phyloP scores from a whole-genome alignment of 495 filamentous ascomycete genomes.

The Neurospora sp. region DNA sequence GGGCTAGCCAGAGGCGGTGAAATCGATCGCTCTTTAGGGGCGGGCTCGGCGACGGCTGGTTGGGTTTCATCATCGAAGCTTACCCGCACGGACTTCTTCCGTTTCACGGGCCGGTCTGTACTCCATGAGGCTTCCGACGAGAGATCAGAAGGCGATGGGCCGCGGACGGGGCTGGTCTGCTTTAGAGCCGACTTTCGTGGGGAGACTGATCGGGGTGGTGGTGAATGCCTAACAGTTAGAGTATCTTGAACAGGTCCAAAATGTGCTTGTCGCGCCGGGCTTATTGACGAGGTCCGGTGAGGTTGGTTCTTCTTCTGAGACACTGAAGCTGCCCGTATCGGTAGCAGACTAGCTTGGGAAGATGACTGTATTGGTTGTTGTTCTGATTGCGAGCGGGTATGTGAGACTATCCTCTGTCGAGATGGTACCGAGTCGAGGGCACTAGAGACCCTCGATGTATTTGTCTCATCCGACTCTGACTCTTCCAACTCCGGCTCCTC shows the following conservation, averaged over 20 bases:
- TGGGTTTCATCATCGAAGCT: conserved; percentile 68
- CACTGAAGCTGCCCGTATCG: neutral
- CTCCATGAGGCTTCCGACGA: conserved; percentile 27
- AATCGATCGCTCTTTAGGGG: conserved; percentile 40
- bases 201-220: conserved; percentile 69
- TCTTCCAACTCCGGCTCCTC: conserved; percentile 48
- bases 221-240: conserved; percentile 57
- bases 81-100: conserved; percentile 65
- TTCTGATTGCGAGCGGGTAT: conserved; percentile 1
- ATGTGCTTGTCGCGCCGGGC: conserved; percentile 52
- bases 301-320: conserved; percentile 7
- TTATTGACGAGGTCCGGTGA: conserved; percentile 5
- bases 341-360: neutral
- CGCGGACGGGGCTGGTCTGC: conserved; percentile 42
- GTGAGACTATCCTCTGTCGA: conserved; percentile 11
- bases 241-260: conserved; percentile 50
- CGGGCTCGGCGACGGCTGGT: conserved; percentile 42
- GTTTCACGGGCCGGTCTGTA: conserved; percentile 44
- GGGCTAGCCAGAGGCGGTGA: conserved; percentile 40
- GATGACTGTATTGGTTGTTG: neutral
- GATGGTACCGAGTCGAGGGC: conserved; percentile 26
- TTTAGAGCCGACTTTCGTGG: conserved; percentile 85
- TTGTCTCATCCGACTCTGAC: neutral
- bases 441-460: conserved; percentile 11
- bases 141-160: conserved; percentile 33